Conservation (phyloP, 2,329 filamentous ascomycete species). For the Albophoma yamanashiensis region DNA sequence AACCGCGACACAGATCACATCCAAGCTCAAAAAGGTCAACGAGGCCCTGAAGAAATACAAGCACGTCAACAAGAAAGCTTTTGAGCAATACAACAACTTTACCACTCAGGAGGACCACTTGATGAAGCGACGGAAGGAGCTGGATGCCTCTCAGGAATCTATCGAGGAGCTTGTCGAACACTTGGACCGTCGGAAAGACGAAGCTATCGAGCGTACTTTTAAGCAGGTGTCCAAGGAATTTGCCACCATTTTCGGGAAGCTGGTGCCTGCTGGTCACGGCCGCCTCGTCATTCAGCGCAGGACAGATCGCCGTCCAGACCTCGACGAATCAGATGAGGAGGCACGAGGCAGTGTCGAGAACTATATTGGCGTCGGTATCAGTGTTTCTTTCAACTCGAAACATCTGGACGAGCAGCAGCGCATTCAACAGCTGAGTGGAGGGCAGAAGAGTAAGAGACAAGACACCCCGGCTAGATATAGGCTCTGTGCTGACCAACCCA, state of each 20-base stretch:
- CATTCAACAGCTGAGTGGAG: slow-evolving; percentile 93
- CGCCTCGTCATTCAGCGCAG: slow-evolving; percentile 87
- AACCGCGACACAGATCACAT: slow-evolving; percentile 35
- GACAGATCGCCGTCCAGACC: slow-evolving; percentile 57
- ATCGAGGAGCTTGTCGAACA: slow-evolving; percentile 90
- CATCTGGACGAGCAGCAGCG: slow-evolving; percentile 91
- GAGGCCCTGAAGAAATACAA: slow-evolving; percentile 92
- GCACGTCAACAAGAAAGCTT: slow-evolving; percentile 98
- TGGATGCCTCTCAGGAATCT: slow-evolving; percentile 74
- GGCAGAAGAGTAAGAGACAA: slow-evolving; percentile 74
- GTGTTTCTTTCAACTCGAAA: slow-evolving; percentile 97
- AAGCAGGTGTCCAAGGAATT: slow-evolving; percentile 96
- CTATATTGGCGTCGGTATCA: slow-evolving; percentile 92
- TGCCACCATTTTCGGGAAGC: slow-evolving; percentile 81
- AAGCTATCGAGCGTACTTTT: slow-evolving; percentile 96
- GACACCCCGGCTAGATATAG: neutral
- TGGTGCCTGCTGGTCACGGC: slow-evolving; percentile 88
- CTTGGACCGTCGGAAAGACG: slow-evolving; percentile 90
- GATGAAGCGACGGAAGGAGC: slow-evolving; percentile 72
- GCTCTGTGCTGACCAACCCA: slow-evolving; percentile 21
- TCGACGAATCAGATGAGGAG: slow-evolving; percentile 55
- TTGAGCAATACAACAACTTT: slow-evolving; percentile 98
- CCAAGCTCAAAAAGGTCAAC: slow-evolving; percentile 78
- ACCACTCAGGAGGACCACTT: slow-evolving; percentile 84
- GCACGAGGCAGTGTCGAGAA: slow-evolving; percentile 74